Conservation (phyloP, 2,329 filamentous ascomycete species). For the Xylaria sp. region DNA sequence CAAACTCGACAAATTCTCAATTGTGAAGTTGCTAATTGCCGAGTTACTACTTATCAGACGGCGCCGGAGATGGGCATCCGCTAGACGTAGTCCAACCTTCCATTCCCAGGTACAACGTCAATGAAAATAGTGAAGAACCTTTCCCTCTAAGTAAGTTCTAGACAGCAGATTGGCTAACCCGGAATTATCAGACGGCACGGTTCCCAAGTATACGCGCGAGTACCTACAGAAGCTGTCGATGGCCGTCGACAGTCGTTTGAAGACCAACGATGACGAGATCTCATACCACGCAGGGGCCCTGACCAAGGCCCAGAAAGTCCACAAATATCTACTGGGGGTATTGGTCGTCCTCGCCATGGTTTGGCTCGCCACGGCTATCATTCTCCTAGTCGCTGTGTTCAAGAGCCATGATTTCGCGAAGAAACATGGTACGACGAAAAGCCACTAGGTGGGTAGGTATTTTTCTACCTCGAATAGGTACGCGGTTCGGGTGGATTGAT, state of each 20-base stretch:
- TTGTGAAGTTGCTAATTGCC: constrained; percentile 4
- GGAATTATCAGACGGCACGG: not conserved
- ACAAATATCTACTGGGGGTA: not conserved
- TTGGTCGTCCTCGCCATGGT: constrained; percentile 4
- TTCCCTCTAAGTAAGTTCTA: too few species aligned
- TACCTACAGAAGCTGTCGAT: constrained; percentile 23
- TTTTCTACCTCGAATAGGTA: not conserved
- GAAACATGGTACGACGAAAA: not conserved
- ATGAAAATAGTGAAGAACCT: constrained; percentile 10
- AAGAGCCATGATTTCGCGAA: not conserved
- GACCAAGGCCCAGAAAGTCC: not conserved
- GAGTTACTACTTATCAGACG: constrained; percentile 4
- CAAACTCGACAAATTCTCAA: too few species aligned
- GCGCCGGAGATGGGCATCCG: not conserved
- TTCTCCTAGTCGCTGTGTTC: constrained; percentile 13
- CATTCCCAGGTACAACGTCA: constrained; percentile 18
- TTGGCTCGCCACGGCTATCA: constrained; percentile 17
- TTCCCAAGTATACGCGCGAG: constrained; percentile 33
- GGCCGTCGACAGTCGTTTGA: constrained; percentile 14
- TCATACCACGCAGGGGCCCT: not conserved
- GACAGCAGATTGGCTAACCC: not conserved
- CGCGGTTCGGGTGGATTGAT: not conserved
- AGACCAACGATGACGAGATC: constrained; percentile 1
- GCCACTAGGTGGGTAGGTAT: too few species aligned
- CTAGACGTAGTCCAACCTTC: not conserved